Conservation (phyloP, 805 yeast genomes). For the Pichia rugopelliculosa region DNA sequence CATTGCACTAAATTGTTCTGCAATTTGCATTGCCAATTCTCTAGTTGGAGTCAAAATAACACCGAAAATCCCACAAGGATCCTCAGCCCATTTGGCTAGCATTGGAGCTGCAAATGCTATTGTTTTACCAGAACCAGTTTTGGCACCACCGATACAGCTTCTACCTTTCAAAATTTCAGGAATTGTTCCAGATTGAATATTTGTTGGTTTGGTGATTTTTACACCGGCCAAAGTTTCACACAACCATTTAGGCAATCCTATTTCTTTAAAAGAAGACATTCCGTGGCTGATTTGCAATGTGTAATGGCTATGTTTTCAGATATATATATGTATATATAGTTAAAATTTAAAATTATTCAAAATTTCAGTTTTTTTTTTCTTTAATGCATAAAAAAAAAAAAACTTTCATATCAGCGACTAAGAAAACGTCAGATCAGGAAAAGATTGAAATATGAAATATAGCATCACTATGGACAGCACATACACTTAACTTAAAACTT, state of each 20-base stretch:
- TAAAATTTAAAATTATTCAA: too few relatives aligned
- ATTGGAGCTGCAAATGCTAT: constrained; percentile 98
- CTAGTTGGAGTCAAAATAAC: constrained; percentile 85
- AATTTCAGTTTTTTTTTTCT: too few relatives aligned
- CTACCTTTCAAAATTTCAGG: constrained; percentile 77
- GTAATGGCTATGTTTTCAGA: too few relatives aligned
- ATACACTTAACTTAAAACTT: too few relatives aligned
- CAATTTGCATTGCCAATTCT: constrained; percentile 92
- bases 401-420: too few relatives aligned
- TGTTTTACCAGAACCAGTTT: constrained; percentile 97
- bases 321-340: too few relatives aligned
- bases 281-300: too few relatives aligned
- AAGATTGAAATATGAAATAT: too few relatives aligned
- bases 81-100: constrained; percentile 89
- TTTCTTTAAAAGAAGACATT: constrained; percentile 19
- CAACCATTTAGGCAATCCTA: constrained; percentile 86
- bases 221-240: constrained; percentile 71
- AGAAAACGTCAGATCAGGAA: background rate
- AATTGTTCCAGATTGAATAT: constrained; percentile 81
- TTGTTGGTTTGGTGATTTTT: constrained; percentile 78
- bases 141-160: constrained; percentile 97
- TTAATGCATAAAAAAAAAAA: too few relatives aligned
- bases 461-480: too few relatives aligned
- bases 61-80: constrained; percentile 90
- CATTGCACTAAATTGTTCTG: constrained; percentile 90